Conservation (phyloP, 306 rosid species). For the Mucuna pruriens region DNA sequence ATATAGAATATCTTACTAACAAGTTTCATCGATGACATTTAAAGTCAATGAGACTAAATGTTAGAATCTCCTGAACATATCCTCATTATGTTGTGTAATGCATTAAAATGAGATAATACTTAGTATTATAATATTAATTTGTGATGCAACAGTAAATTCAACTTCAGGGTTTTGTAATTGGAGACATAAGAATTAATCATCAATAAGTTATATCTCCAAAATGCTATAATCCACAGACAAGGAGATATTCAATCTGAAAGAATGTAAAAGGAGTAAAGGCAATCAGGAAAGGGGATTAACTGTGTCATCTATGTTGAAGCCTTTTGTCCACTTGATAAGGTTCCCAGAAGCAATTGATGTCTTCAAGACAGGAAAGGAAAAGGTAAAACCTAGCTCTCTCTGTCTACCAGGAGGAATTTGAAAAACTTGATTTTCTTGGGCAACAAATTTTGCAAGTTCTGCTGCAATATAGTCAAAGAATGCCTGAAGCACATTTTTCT, state of each 20-base stretch:
- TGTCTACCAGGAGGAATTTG: slow-evolving; percentile 72
- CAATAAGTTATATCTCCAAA: neutral
- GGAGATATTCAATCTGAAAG: slow-evolving; percentile 23
- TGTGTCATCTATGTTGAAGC: slow-evolving; percentile 79
- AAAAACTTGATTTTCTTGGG: slow-evolving; percentile 73
- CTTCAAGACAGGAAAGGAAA: slow-evolving; percentile 93
- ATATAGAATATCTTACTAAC: neutral
- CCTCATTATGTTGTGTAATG: neutral
- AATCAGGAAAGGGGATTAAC: slow-evolving; percentile 49
- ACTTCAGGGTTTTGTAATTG: neutral
- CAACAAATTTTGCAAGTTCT: slow-evolving; percentile 83
- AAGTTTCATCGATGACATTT: slow-evolving; percentile 7
- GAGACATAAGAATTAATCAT: slow-evolving; percentile 7
- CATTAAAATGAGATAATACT: neutral
- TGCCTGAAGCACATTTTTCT: slow-evolving; percentile 62
- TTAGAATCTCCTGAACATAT: slow-evolving; percentile 5
- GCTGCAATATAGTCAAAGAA: slow-evolving; percentile 86
- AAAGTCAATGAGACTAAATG: neutral
- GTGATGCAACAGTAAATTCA: slow-evolving; percentile 1
- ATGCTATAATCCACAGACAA: neutral
- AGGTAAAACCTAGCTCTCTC: slow-evolving; percentile 98
- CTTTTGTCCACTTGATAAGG: slow-evolving; percentile 97
- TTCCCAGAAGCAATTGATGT: slow-evolving; percentile 81
- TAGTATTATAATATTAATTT: neutral
- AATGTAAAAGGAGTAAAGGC: slow-evolving; percentile 35